These are phyloP conservation scores for Phaeotremella skinneri DNA, from an alignment of 768 basidiomycete genomes.

Conservation along the genomic window DNA sequence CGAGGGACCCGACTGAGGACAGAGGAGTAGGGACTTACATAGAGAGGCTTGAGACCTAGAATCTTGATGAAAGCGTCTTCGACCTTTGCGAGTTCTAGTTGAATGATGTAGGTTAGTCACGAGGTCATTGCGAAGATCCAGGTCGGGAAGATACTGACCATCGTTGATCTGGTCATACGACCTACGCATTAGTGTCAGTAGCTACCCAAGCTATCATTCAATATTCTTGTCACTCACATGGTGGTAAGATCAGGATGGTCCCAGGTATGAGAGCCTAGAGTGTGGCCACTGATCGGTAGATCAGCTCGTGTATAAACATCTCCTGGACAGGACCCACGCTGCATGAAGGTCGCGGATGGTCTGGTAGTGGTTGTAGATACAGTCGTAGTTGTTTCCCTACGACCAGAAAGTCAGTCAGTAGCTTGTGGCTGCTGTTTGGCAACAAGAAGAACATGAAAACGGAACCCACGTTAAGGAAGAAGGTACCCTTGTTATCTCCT, in stretches of 20 bases:
- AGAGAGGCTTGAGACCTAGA: slow-evolving; percentile 45
- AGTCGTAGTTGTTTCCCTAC: slow-evolving; percentile 49
- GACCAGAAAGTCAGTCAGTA: not conserved
- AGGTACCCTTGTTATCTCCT: slow-evolving; percentile 42
- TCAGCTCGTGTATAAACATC: not conserved
- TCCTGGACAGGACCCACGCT: slow-evolving; percentile 21
- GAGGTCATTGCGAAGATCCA: not conserved
- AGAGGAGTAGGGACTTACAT: slow-evolving; percentile 16
- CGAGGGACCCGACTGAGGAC: not conserved
- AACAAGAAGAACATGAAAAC: not conserved
- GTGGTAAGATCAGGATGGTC: slow-evolving; percentile 46
- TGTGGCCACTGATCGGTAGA: slow-evolving; percentile 35
- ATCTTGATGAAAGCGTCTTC: slow-evolving; percentile 50
- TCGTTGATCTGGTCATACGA: slow-evolving; percentile 27
- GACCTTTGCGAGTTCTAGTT: slow-evolving; percentile 38
- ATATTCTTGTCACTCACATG: slow-evolving; percentile 15
- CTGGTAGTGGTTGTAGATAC: slow-evolving; percentile 49
- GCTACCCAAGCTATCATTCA: not conserved
- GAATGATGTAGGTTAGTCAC: slow-evolving; percentile 7
- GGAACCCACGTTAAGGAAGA: slow-evolving; percentile 49
- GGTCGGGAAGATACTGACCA: slow-evolving; percentile 23
- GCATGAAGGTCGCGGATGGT: slow-evolving; percentile 35
- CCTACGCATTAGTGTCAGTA: not conserved
- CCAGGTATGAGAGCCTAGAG: slow-evolving; percentile 51
- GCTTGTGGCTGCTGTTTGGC: not conserved